These are phyloP conservation scores for Lepidium aucheri DNA, from an alignment of 345 rosid genomes.

Conservation along the genomic window DNA sequence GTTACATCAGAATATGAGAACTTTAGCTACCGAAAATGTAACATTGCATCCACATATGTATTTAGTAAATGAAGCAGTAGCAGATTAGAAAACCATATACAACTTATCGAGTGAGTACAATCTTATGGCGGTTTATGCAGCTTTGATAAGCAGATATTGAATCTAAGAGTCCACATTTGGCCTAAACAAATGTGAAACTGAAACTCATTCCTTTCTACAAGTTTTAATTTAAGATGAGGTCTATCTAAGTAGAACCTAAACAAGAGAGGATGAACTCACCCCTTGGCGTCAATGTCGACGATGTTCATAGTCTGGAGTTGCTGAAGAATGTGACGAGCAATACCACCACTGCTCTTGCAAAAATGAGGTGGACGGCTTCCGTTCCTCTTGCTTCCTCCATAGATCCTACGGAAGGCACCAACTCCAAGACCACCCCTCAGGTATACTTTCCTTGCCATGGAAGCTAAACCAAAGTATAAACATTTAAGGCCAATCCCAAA, in stretches of 20 bases:
- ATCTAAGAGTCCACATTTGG: background rate
- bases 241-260: background rate
- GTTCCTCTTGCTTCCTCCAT: conserved; percentile 37
- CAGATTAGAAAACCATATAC: background rate
- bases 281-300: conserved; percentile 30
- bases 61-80: background rate
- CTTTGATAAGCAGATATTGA: background rate
- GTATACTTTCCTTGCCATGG: conserved; percentile 36
- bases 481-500: background rate
- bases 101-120: background rate
- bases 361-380: conserved; percentile 36
- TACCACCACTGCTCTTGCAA: conserved; percentile 35
- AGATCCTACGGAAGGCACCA: conserved; percentile 35
- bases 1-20: background rate
- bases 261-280: conserved; percentile 18
- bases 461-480: conserved; percentile 3
- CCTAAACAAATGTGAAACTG: background rate
- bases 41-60: background rate
- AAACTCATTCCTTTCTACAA: background rate
- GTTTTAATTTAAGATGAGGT: background rate
- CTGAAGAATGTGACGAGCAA: conserved; percentile 39
- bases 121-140: background rate
- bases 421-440: conserved; percentile 36
- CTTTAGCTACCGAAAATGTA: background rate
- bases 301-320: conserved; percentile 36